Base-by-base conservation (phyloP, 768 basidiomycete genomes). In the Melanogaster broomeanus region DNA sequence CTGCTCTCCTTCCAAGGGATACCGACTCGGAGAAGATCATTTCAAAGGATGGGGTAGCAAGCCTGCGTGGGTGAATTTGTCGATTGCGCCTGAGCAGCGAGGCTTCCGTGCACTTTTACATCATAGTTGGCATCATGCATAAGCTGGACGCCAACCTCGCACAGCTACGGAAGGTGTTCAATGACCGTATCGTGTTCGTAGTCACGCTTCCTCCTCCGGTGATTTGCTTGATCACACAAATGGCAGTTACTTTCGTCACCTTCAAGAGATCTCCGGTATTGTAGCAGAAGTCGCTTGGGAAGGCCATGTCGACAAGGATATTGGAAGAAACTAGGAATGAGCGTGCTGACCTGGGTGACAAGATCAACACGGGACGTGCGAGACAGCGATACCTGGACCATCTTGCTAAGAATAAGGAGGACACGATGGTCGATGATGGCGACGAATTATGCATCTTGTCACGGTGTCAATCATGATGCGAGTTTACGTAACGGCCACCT, bases 191-290 rank as follows among this genome's bases (percentile, higher is more conserved):
- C 40, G 61, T 72, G 76, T 82, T 50, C 33, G 80, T 62, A 48
- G 27, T 24, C 11, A 16, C 21, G 7, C 9, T 25, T 45, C 30
- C 40, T n/a, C 4, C n/a, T n/a, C 10, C 38, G 6, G 22, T 25
- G 19, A 22, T 4, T 11, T 18, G 12, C 39, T 48, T 18, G 12
- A 53, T 66, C 2, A 68, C 22, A 11, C 7, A 1, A 12, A 4
- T 31, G 57, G 11, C 49, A 77, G 75, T 15, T 94, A 92, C 65
- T 95, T 93, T 77, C 82, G 88, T 16, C 90, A 93, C 55, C 74
- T 96, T 6, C 93, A 96, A 69, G 93, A 93, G 60, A 88, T 96
- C 6, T 94, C 92, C 3, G 93, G 95, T 59, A 66, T 64, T 1
- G 93, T 95, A 12, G 71, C 77, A 7, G 84, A 87, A 56, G 81